phyloP scores from a whole-genome alignment of 2,329 filamentous ascomycete species.

The Calonectria ilicicola region DNA sequence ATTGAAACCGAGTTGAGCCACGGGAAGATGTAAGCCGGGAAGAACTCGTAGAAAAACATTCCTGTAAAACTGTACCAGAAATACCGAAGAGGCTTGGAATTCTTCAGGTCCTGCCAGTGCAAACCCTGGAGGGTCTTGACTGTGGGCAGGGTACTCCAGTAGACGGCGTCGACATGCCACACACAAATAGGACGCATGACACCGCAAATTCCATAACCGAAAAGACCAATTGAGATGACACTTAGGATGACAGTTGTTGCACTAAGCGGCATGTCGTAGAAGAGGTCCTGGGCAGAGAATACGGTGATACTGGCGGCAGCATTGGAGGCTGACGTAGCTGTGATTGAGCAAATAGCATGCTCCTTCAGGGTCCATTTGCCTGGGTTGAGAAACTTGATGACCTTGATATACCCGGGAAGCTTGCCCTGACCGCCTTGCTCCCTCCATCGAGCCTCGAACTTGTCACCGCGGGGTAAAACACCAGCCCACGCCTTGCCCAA shows the following conservation, averaged over 20 bases:
- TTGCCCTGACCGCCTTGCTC: conserved; percentile 53
- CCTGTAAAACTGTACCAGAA: conserved; percentile 64
- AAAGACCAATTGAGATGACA: conserved; percentile 66
- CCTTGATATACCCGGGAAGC: conserved; percentile 54
- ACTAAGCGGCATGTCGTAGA: conserved; percentile 61
- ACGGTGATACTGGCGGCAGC: conserved; percentile 55
- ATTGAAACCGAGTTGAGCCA: conserved; percentile 68
- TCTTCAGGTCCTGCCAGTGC: conserved; percentile 63
- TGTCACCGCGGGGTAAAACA: conserved; percentile 63
- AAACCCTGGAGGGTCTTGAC: conserved; percentile 67
- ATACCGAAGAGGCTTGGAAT: conserved; percentile 61
- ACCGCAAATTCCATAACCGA: conserved; percentile 66
- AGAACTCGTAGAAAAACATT: conserved; percentile 64
- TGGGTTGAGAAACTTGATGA: conserved; percentile 60
- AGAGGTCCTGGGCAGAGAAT: conserved; percentile 63
- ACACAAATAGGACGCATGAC: conserved; percentile 65
- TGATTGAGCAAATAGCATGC: conserved; percentile 66
- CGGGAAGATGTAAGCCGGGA: conserved; percentile 67
- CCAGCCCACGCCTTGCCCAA: conserved; percentile 55
- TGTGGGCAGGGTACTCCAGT: conserved; percentile 65
- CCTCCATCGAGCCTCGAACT: conserved; percentile 60
- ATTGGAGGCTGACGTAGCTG: conserved; percentile 65
- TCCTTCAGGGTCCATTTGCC: conserved; percentile 68
- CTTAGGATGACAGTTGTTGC: conserved; percentile 60
- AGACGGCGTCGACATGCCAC: conserved; percentile 68